These are phyloP conservation scores for Emericellopsis cladophorae DNA, from an alignment of 2,329 filamentous ascomycete genomes.

Conservation along the genomic window DNA sequence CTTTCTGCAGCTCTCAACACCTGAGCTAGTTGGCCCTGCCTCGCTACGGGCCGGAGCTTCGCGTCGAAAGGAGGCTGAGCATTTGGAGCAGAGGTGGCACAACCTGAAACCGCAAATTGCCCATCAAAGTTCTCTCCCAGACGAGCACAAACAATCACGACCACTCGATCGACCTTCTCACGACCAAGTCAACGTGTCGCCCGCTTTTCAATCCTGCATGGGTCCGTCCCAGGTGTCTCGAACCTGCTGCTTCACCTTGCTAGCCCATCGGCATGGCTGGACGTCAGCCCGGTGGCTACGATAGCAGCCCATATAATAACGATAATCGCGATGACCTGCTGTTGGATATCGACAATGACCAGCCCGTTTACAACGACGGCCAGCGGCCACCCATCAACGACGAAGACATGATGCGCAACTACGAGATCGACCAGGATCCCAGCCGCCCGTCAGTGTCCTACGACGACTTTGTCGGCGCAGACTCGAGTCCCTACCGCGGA, in stretches of 20 bases:
- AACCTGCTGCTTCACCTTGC: conserved; percentile 16
- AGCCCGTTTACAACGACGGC: conserved; percentile 61
- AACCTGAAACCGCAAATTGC: too few relatives aligned
- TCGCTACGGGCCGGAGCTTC: background rate
- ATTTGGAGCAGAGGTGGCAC: too few relatives aligned
- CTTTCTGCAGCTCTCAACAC: too few relatives aligned
- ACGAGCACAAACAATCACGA: background rate
- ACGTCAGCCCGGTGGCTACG: conserved; percentile 34
- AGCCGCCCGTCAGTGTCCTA: conserved; percentile 80
- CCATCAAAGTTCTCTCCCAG: background rate
- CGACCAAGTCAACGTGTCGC: background rate
- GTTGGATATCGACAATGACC: conserved; percentile 61
- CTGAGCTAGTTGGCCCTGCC: too few relatives aligned
- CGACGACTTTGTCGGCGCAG: conserved; percentile 80
- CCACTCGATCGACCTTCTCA: background rate
- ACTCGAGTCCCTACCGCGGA: conserved; percentile 29
- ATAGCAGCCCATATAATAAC: conserved; percentile 33
- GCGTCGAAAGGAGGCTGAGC: conserved; percentile 5
- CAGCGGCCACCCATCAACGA: conserved; percentile 71
- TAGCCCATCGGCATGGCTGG: conserved; percentile 47
- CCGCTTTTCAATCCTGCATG: conserved; percentile 16
- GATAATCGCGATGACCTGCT: conserved; percentile 47
- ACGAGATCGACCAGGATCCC: conserved; percentile 57
- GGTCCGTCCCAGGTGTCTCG: conserved; percentile 12
- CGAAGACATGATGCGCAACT: conserved; percentile 65